Evolutionary conservation across 768 basidiomycete species (phyloP).

Genomic region (Lactifluus piperatus): DNA sequence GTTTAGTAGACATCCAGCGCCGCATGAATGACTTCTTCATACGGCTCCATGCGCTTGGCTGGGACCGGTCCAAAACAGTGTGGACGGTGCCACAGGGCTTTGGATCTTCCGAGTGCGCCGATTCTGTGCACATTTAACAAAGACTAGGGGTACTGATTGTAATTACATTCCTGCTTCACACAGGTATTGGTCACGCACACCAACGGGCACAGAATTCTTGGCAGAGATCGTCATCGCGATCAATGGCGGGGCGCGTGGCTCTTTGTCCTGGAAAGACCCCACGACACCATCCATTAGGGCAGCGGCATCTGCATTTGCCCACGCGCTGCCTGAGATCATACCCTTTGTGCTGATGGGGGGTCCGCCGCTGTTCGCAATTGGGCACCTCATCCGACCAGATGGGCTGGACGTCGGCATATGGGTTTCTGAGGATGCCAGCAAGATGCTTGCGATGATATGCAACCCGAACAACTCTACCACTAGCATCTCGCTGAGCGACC

Average conservation of each 20-base stretch:
- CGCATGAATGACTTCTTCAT: constrained; percentile 59
- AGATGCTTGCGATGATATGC: too few relatives aligned
- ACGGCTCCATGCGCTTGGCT: constrained; percentile 52
- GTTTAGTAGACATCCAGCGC: constrained; percentile 57
- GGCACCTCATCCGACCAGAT: too few relatives aligned
- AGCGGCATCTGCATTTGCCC: constrained; percentile 29
- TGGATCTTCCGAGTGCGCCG: constrained; percentile 37
- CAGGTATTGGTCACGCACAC: constrained; percentile 53
- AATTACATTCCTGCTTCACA: background rate
- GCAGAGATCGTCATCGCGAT: constrained; percentile 57
- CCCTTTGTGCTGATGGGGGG: too few relatives aligned
- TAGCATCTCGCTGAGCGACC: too few relatives aligned
- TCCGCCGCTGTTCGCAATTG: too few relatives aligned
- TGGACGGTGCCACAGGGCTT: constrained; percentile 83
- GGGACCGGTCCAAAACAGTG: constrained; percentile 58
- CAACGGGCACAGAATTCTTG: constrained; percentile 63
- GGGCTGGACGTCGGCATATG: too few relatives aligned
- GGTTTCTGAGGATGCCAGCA: too few relatives aligned
- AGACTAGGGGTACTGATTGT: background rate
- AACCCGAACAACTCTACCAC: too few relatives aligned
- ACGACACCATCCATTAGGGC: constrained; percentile 32
- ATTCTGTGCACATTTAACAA: background rate
- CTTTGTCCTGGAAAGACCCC: constrained; percentile 36
- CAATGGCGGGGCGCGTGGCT: constrained; percentile 56
- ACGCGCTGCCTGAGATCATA: too few relatives aligned